Evolutionary conservation across 306 rosid species (phyloP).

Genomic region (Vicia sativa): DNA sequence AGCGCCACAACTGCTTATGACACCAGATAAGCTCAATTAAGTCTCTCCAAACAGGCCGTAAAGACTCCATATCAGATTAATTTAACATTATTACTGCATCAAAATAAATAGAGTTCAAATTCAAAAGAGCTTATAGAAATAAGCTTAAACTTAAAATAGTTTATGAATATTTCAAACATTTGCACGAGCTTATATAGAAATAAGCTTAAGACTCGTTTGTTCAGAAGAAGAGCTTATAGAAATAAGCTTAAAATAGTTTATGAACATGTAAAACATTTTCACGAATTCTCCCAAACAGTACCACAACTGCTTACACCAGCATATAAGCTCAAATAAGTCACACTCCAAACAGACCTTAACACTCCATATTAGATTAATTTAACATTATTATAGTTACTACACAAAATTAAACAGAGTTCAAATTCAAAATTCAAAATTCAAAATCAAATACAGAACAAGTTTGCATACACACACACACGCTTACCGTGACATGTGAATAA

Average conservation of each 20-base stretch:
- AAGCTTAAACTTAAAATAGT: not conserved
- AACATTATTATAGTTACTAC: not conserved
- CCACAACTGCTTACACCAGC: not conserved
- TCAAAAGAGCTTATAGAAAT: not conserved
- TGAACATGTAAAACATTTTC: not conserved
- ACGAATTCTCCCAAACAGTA: not conserved
- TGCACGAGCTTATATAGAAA: too few species aligned
- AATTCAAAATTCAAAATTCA: not conserved
- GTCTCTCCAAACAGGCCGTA: not conserved
- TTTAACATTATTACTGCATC: not conserved
- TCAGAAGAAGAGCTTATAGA: not conserved
- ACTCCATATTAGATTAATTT: not conserved
- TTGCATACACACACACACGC: too few species aligned
- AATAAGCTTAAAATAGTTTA: not conserved
- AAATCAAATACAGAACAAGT: constrained; percentile 4
- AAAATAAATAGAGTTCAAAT: constrained; percentile 8
- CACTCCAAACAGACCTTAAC: not conserved
- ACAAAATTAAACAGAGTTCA: constrained; percentile 7
- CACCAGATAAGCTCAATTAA: not conserved
- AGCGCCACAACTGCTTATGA: not conserved
- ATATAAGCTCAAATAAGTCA: not conserved
- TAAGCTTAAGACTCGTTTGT: too few species aligned
- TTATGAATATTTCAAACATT: not conserved
- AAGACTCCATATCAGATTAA: not conserved
- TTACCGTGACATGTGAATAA: constrained; percentile 83